Base-by-base conservation (phyloP, 352 stramenopile species). In the Phytopythium kandeliae region DNA sequence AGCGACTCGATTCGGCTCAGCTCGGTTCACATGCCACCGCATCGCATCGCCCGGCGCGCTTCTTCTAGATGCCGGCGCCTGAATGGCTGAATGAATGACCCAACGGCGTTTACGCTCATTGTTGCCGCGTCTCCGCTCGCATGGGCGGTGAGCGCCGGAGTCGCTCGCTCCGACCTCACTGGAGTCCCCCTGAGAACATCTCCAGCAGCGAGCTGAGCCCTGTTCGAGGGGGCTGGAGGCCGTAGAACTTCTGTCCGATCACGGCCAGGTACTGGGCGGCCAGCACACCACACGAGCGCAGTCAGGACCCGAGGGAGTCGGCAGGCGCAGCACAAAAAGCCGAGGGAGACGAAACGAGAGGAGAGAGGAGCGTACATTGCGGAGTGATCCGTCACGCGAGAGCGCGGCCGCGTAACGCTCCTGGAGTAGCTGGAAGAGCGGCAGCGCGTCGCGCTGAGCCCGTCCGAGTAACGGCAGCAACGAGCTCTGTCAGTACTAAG, bases 171-270 rank as follows among this genome's bases (percentile, higher is more conserved):
- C n/a, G n/a, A n/a, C n/a, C 33, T 36, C 50, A 65, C 40, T 77
- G 85, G 78, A 91, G 87, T 28, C 84, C 84, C 42, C 81, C 77
- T 15, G 71, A 85, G 54, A 94, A 92, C 80, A 92, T 90, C 34
- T 89, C 83, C 19, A 94, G 59, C 19, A 94, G 55, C 46, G 84
- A 92, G 63, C 80, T 94, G 22, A 94, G 65, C 28, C 80, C 84
- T 35, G 69, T 81, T 25, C 80, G 77, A 19, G 79, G 81, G 31
- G 78, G 84, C 63, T 94, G 84, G 30, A 94, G 69, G 16, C 81
- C 81, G 49, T 90, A 94, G 50, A 90, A 94, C 65, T 91, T 92
- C 55, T 92, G 78, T 1, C 78, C 84, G 48, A 94, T 92, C 47
- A 84, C 68, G 50, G 71, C 85, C 67, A 94, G 60, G 71, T 92